Base-by-base conservation (phyloP, 164 flowering plant genomes). In the Euptelea pleiosperma region DNA sequence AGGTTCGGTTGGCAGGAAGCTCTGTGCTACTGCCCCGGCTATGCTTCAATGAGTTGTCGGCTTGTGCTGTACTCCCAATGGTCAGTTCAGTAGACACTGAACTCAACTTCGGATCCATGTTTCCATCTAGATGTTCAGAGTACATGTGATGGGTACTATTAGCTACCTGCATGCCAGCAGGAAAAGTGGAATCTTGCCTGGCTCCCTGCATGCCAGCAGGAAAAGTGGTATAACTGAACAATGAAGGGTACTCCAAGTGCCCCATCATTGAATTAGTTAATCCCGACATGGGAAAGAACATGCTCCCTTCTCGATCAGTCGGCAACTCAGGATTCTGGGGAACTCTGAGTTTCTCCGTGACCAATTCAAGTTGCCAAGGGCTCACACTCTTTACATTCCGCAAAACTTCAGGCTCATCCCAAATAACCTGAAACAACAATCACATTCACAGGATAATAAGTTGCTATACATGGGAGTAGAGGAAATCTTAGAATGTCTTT, bases 201-300 rank as follows among this genome's bases (percentile, higher is more conserved):
- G 96, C 91, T 89, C 92, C 96, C 92, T 89, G 92, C 83, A 86
- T 84, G 92, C 91, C 84, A 70, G 83, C 86, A 77, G 91, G 89
- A 73, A 74, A 73, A 71, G 48, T 63, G 52, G 74, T 64, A 28
- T 54, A 62, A 65, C 37, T 53, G 56, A 69, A 35, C 55, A 68
- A 40, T 37, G 74, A 63, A 21, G 69, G 61, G 42, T 29, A n/a
- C n/a, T n/a, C 72, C 60, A 70, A 39, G 11, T 64, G 62, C 43
- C 68, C 78, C 65, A 67, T 59, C 71, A 64, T 36, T 61, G 84
- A 45, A 75, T 70, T 69, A 53, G 66, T 14, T 14, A 77, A 62
- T n/a, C 70, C 73, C 26, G 66, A 12, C 61, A 66, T 15, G 3
- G 78, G 73, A 51, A 60, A 74, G 46, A 65, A 62, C 36, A 63